Evolutionary conservation across 2,329 filamentous ascomycete genomes (phyloP).

Genomic region (Aspergillus ustus): DNA sequence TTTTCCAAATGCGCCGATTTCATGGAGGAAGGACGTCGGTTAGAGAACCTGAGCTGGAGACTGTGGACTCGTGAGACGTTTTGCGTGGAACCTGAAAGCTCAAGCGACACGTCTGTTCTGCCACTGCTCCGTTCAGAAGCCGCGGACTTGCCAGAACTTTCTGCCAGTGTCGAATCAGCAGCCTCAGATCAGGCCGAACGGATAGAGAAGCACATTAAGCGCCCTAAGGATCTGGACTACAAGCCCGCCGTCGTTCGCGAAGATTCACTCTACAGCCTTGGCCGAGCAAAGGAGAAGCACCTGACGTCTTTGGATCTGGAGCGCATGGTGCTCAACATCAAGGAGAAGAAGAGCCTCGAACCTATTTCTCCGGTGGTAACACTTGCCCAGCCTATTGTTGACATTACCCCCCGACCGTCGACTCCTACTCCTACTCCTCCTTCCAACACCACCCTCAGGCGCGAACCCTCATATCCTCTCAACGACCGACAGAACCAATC

Average conservation of each 20-base stretch:
- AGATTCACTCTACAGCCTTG: slow-evolving; percentile 63
- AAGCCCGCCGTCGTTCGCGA: slow-evolving; percentile 55
- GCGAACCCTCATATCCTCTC: slow-evolving; percentile 37
- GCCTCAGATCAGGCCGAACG: slow-evolving; percentile 64
- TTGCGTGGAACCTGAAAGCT: slow-evolving; percentile 70
- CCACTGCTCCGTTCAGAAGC: slow-evolving; percentile 52
- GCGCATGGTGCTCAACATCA: slow-evolving; percentile 91
- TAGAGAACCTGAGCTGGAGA: slow-evolving; percentile 96
- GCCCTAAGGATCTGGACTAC: slow-evolving; percentile 68
- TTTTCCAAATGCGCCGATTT: slow-evolving; percentile 94
- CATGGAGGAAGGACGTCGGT: slow-evolving; percentile 85
- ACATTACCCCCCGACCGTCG: slow-evolving; percentile 50
- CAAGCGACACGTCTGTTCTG: slow-evolving; percentile 57
- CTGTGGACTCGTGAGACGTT: slow-evolving; percentile 94
- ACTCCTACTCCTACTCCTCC: slow-evolving; percentile 47
- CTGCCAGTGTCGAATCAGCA: slow-evolving; percentile 76
- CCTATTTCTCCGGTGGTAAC: slow-evolving; percentile 56
- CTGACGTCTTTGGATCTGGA: slow-evolving; percentile 92
- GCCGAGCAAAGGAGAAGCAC: slow-evolving; percentile 78
- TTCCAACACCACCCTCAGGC: slow-evolving; percentile 33
- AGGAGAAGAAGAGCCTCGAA: slow-evolving; percentile 75
- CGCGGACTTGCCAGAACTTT: slow-evolving; percentile 70
- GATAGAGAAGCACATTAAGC: slow-evolving; percentile 62
- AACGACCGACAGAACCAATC: slow-evolving; percentile 46
- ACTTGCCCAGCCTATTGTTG: slow-evolving; percentile 44